Evolutionary conservation across 2,329 filamentous ascomycete species (phyloP), one percentile per base, ranked within the genome.

Genomic region (Talaromyces funiculosus): DNA sequence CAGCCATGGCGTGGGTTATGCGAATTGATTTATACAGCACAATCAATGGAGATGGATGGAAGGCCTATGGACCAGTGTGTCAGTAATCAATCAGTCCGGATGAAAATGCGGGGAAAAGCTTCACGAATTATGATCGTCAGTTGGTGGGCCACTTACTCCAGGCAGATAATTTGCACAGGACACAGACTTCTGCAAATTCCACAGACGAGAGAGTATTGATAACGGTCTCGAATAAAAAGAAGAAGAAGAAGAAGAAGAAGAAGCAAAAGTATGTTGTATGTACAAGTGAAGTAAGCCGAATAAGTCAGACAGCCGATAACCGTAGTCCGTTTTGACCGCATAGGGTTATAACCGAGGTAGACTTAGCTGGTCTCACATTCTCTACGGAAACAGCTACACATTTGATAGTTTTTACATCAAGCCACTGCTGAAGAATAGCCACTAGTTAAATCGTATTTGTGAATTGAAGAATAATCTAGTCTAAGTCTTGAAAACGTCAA

Each of bases 1-100:
- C 84, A 67, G 90, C 88, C 90, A 93, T 94, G 69, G 67, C 60
- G 49, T n/a, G n/a, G n/a, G n/a, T n/a, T n/a, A 45, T 24, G 3
- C n/a, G n/a, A n/a, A n/a, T n/a, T 51, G n/a, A 14, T 40, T 9
- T 51, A 35, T 35, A 22, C n/a, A 51, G 29, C 18, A n/a, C 29
- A 31, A 31, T 5, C 9, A 20, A 51, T 14, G 45, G 45, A 26
- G 14, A 29, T 2, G 38, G 22, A 12, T 12, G 22, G n/a, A 26
- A 16, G 26, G 26, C 18, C 45, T 51, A 47, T 47, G 4, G 20
- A 18, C 18, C 20, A n/a, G 31, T n/a, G 26, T 22, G 31, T 53
- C 33, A 54, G 24, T 54, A 54, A 40, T 40, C 31, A 1, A n/a
- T n/a, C 49, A 22, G 49, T 53, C 8, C n/a, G 14, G 22, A 40